phyloP scores from a whole-genome alignment of 176 grass and related monocot species.

The Rhynchospora tenuis region DNA sequence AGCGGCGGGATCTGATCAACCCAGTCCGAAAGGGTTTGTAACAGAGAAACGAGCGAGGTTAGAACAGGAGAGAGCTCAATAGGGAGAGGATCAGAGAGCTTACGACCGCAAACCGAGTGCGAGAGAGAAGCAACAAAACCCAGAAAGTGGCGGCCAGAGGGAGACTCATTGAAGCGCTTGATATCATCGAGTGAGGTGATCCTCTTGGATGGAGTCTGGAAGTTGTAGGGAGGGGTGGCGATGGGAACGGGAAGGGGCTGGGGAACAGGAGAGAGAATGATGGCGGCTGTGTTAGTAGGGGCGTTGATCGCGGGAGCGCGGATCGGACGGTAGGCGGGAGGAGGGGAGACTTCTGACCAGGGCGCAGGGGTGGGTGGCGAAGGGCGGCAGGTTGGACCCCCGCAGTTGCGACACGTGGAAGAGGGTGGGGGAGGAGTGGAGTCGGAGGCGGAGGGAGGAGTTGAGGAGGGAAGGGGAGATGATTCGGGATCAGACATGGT shows the following conservation, averaged over 20 bases:
- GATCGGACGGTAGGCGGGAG: slow-evolving; percentile 95
- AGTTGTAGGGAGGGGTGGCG: slow-evolving; percentile 40
- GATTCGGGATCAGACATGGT: slow-evolving; percentile 43
- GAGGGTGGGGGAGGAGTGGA: slow-evolving; percentile 12
- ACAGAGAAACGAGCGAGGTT: slow-evolving; percentile 41
- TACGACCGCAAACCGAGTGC: slow-evolving; percentile 56
- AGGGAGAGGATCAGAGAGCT: slow-evolving; percentile 64
- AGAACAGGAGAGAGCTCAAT: slow-evolving; percentile 42
- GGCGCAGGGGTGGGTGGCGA: slow-evolving; percentile 28
- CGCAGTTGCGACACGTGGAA: slow-evolving; percentile 44
- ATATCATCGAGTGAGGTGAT: slow-evolving; percentile 60
- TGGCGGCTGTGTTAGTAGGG: slow-evolving; percentile 64
- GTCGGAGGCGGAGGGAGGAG: background rate
- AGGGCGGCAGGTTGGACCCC: slow-evolving; percentile 24
- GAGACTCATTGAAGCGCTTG: slow-evolving; percentile 50
- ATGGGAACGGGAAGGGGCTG: slow-evolving; percentile 50
- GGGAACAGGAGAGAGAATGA: slow-evolving; percentile 70
- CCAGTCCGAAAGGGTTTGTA: slow-evolving; percentile 45
- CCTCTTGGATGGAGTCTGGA: slow-evolving; percentile 49
- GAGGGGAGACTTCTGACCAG: slow-evolving; percentile 58
- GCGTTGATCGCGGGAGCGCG: slow-evolving; percentile 75
- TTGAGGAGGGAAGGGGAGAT: background rate
- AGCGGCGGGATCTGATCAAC: slow-evolving; percentile 55
- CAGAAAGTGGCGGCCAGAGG: slow-evolving; percentile 65
- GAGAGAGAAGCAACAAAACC: slow-evolving; percentile 78